Evolutionary conservation across 805 yeast genomes (phyloP).

Genomic region (Saccharomycopsis olivae): DNA sequence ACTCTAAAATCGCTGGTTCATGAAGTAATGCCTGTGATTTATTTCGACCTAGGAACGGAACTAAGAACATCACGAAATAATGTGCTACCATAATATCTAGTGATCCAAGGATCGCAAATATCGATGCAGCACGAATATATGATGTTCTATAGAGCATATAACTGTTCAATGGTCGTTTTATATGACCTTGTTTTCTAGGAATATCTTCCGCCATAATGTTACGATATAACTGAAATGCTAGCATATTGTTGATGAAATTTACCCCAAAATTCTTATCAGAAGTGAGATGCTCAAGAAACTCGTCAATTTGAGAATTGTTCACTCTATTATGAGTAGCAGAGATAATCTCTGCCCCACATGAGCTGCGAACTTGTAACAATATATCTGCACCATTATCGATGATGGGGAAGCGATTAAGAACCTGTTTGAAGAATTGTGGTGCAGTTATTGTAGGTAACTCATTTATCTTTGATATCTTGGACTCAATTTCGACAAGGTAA

Average conservation of each 20-base stretch:
- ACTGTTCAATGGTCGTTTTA: conserved; percentile 38
- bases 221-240: too few species aligned
- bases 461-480: too few species aligned
- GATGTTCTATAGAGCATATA: conserved; percentile 37
- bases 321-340: background rate
- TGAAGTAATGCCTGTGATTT: background rate
- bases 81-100: background rate
- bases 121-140: conserved; percentile 32
- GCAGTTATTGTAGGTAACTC: too few species aligned
- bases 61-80: conserved; percentile 12
- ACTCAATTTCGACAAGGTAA: conserved; percentile 4
- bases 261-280: background rate
- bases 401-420: too few species aligned
- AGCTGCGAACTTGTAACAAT: conserved; percentile 8
- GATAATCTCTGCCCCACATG: conserved; percentile 9
- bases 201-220: conserved; percentile 7
- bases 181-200: conserved; percentile 17
- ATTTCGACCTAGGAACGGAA: background rate
- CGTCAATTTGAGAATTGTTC: background rate
- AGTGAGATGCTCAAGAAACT: background rate
- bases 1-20: background rate
- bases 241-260: background rate
- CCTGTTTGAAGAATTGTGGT: too few species aligned
- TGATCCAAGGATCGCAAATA: conserved; percentile 20
- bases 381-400: too few species aligned